Conservation (phyloP, 352 stramenopile species). For the Phytophthora palmivora region DNA sequence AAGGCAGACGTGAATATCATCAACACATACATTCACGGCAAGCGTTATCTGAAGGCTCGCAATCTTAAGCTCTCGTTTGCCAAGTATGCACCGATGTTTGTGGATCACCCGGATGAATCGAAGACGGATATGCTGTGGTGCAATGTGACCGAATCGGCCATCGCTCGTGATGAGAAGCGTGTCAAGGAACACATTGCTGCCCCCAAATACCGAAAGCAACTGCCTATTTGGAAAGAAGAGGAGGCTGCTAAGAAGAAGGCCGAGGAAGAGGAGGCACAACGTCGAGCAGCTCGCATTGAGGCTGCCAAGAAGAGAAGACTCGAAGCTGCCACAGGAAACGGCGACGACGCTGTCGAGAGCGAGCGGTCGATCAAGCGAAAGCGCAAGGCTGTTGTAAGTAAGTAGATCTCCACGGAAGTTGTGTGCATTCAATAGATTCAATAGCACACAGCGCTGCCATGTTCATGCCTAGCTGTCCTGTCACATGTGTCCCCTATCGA, state of each 20-base stretch:
- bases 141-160: constrained; percentile 65
- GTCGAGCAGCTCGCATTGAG: constrained; percentile 31
- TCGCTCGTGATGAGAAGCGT: constrained; percentile 53
- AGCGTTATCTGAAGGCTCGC: constrained; percentile 61
- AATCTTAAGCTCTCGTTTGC: constrained; percentile 56
- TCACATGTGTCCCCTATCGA: constrained; percentile 29
- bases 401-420: constrained; percentile 26
- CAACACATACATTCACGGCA: constrained; percentile 57
- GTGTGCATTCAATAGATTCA: constrained; percentile 28
- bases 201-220: constrained; percentile 61
- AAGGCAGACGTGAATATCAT: constrained; percentile 63
- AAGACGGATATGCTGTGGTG: constrained; percentile 67
- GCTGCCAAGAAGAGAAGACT: constrained; percentile 41
- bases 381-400: constrained; percentile 20
- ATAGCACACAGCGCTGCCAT: too few species aligned
- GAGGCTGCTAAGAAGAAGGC: constrained; percentile 51
- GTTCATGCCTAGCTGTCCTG: constrained; percentile 7
- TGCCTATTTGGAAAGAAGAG: constrained; percentile 57
- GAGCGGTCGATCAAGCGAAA: constrained; percentile 31
- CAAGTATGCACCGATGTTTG: constrained; percentile 71
- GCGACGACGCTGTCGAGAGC: constrained; percentile 5
- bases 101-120: constrained; percentile 61
- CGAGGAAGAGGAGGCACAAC: constrained; percentile 37
- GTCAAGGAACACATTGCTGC: constrained; percentile 64
- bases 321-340: constrained; percentile 21